A percentile compares a stretch with the other conserved stretches of the same genome.
Conservation (phyloP, 257 asterid species). For the Nicotiana noctiflora region DNA sequence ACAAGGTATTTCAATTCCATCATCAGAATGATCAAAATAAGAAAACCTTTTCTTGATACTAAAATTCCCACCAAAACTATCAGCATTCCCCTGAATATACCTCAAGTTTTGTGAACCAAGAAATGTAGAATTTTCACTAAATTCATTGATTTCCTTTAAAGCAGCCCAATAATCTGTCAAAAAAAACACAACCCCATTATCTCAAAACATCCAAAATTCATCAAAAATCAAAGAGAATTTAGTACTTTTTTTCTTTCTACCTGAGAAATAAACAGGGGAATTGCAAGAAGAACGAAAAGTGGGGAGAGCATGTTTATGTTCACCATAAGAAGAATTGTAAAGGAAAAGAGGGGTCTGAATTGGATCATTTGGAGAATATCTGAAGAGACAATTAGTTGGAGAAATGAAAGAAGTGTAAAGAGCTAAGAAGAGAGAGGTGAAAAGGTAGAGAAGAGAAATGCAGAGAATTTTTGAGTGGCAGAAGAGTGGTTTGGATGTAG, state of each 20-base stretch:
- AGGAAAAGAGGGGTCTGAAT: constrained; percentile 53
- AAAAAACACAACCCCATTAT: constrained; percentile 12
- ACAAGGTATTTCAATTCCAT: constrained; percentile 51
- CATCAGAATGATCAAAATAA: constrained; percentile 34
- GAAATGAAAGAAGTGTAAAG: constrained; percentile 37
- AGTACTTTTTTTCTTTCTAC: constrained; percentile 12
- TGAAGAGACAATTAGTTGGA: constrained; percentile 55
- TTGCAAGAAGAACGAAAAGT: constrained; percentile 69
- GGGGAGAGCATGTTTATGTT: constrained; percentile 75
- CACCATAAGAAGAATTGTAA: constrained; percentile 86
- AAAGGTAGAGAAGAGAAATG: constrained; percentile 62
- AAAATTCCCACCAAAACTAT: constrained; percentile 71
- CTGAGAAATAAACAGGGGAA: constrained; percentile 79
- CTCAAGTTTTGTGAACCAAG: constrained; percentile 31
- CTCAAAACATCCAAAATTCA: not conserved
- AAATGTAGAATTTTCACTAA: constrained; percentile 24
- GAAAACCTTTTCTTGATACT: constrained; percentile 42
- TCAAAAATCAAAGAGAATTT: not conserved
- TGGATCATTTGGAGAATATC: constrained; percentile 71
- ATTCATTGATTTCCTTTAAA: constrained; percentile 34
- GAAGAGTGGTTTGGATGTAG: constrained; percentile 51
- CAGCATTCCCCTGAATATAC: constrained; percentile 47
- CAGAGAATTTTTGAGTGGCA: constrained; percentile 71
- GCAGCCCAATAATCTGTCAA: constrained; percentile 55
- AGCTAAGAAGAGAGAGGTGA: constrained; percentile 50